phyloP scores from a whole-genome alignment of 495 filamentous ascomycete species.

The Elasticomyces elasticus region DNA sequence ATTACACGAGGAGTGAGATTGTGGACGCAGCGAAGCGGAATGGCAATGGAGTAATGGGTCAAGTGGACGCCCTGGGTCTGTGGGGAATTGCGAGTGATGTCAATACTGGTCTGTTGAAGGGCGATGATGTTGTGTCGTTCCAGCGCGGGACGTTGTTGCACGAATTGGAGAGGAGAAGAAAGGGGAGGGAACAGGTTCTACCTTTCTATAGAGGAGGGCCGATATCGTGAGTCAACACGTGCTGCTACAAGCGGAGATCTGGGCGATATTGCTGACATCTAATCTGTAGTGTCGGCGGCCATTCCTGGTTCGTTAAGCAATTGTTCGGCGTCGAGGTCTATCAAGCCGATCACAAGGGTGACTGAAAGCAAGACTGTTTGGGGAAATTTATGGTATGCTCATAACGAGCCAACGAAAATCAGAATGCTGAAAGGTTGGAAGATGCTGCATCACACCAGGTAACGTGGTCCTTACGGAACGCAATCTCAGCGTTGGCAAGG shows the following conservation, averaged over 20 bases:
- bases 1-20: slow-evolving; percentile 12
- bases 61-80: slow-evolving; percentile 16
- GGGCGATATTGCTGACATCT: background rate
- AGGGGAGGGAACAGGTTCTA: slow-evolving; percentile 12
- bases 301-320: slow-evolving; percentile 10
- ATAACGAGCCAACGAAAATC: too few species aligned
- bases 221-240: slow-evolving; percentile 12
- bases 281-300: slow-evolving; percentile 5
- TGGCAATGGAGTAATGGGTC: slow-evolving; percentile 7
- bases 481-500: too few species aligned
- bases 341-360: background rate
- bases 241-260: background rate
- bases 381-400: too few species aligned
- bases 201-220: slow-evolving; percentile 19
- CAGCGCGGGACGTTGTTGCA: slow-evolving; percentile 12
- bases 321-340: slow-evolving; percentile 11
- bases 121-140: slow-evolving; percentile 15
- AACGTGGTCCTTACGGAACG: too few species aligned
- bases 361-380: too few species aligned
- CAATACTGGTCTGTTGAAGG: slow-evolving; percentile 9
- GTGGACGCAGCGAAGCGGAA: background rate
- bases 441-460: too few species aligned
- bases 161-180: slow-evolving; percentile 13
- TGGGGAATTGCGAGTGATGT: slow-evolving; percentile 20
- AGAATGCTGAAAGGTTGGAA: too few species aligned